Base-by-base conservation (phyloP, 495 filamentous ascomycete species). In the Trichoderma erinaceum region DNA sequence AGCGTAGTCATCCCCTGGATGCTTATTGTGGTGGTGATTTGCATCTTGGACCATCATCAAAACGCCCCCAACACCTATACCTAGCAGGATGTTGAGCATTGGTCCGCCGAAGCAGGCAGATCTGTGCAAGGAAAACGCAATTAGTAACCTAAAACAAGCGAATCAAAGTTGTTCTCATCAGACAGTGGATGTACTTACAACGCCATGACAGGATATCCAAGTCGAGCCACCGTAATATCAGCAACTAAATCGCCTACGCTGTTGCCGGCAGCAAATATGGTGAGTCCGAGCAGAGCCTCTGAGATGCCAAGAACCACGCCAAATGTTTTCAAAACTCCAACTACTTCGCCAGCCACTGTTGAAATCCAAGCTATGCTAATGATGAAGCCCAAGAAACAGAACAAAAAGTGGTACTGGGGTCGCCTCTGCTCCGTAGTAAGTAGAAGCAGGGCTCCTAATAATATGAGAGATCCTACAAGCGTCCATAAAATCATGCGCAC, bases 191-290 rank as follows among this genome's bases (percentile, higher is more conserved):
- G 79, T 0, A 78, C 81, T 71, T 74, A 83, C 71, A 99, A 82
- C 10, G 96, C 96, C 96, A 99, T 99, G 52, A 98, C 93, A 0
- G 96, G 96, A 77, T 93, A 97, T 0, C 96, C 95, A 0, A 98
- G 84, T 16, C 91, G 82, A 12, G 96, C 96, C 44, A 99, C 90
- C 0, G 96, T 99, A 67, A 97, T 88, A 71, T 99, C 91, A 8
- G 96, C 93, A 4, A 99, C 93, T 0, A 99, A 81, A 73, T 99
- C 96, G 13, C 96, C 94, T 8, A 98, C 82, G 2, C 92, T 96
- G 73, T 97, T 99, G 15, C 96, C 95, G 16, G 98, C 92, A 0
- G 96, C 96, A 75, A 99, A 99, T 61, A 99, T 87, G 38, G 96
- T 99, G 48, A 99, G 84, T 1, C 96, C 96, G 4, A 99, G 82